Conservation (phyloP, 345 rosid genomes). For the Eucalyptus lansdowneana region DNA sequence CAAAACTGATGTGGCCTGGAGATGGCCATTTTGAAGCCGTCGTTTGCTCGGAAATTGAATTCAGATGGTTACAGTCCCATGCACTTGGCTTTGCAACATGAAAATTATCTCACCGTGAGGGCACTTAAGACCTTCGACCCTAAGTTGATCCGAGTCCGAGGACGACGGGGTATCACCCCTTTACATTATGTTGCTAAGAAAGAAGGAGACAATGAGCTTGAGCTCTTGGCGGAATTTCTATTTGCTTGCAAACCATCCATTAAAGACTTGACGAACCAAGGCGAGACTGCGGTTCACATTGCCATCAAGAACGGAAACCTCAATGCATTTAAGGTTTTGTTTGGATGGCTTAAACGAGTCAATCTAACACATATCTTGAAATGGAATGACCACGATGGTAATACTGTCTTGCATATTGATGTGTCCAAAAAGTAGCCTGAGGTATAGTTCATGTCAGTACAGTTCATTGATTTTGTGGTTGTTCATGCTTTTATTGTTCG, state of each 20-base stretch:
- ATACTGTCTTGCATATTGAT: not conserved
- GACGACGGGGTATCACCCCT: rapidly evolving
- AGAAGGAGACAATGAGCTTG: rapidly evolving
- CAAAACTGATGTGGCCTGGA: rapidly evolving
- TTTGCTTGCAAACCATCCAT: rapidly evolving
- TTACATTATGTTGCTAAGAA: too few relatives aligned
- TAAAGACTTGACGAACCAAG: not conserved
- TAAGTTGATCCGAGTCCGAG: too few relatives aligned
- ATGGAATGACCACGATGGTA: not conserved
- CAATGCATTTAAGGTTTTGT: rapidly evolving
- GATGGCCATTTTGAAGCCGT: too few relatives aligned
- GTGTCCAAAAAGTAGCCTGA: rapidly evolving
- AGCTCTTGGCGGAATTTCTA: not conserved
- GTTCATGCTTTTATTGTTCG: not conserved
- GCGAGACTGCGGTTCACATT: not conserved
- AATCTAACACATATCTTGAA: not conserved
- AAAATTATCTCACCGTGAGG: rapidly evolving
- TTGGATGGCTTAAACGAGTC: not conserved
- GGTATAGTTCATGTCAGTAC: not conserved
- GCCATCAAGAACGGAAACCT: not conserved
- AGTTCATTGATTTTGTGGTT: rapidly evolving
- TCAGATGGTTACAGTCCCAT: too few relatives aligned
- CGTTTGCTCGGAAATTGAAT: rapidly evolving
- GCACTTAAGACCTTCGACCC: too few relatives aligned
- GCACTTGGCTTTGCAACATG: too few relatives aligned